Percentiles rank a stretch among this genome's conserved stretches.
Evolutionary conservation across 371 early-diverging fungal genomes (phyloP).

Genomic region (Rhizopus arrhizus): DNA sequence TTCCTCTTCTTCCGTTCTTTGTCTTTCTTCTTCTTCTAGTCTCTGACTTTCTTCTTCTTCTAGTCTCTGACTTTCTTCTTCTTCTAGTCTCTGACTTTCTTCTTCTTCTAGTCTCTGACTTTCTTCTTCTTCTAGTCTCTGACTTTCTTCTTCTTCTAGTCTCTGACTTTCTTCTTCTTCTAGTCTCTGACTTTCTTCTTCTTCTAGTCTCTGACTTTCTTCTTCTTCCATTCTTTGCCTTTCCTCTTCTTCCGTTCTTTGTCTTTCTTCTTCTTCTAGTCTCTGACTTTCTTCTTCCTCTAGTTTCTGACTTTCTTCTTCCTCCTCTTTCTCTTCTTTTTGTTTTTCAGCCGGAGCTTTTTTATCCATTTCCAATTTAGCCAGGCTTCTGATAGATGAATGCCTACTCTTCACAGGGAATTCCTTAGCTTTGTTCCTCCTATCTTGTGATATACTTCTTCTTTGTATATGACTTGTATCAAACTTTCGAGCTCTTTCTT

Average conservation of each 20-base stretch:
- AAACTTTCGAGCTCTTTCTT: slow-evolving; percentile 15
- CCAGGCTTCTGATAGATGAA: no score
- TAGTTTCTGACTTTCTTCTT: not conserved
- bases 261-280: not conserved
- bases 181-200: no score
- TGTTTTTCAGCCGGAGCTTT: slow-evolving; percentile 21
- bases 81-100: slow-evolving; percentile 9
- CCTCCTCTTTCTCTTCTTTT: slow-evolving; percentile 3
- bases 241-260: not conserved
- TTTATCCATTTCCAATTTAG: slow-evolving; percentile 40
- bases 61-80: slow-evolving; percentile 10
- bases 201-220: no score
- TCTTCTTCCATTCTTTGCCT: no score
- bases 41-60: slow-evolving; percentile 5
- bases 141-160: slow-evolving; percentile 17
- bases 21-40: slow-evolving; percentile 21
- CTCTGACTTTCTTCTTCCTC: slow-evolving; percentile 15
- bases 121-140: slow-evolving; percentile 5
- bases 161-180: not conserved
- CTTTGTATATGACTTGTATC: no score
- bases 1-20: slow-evolving; percentile 13
- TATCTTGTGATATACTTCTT: no score
- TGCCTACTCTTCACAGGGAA: no score
- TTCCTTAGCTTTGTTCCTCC: no score
- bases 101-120: slow-evolving; percentile 17